Conservation (phyloP, 1,284 basidiomycete species). For the Cutaneotrichosporon sp. region DNA sequence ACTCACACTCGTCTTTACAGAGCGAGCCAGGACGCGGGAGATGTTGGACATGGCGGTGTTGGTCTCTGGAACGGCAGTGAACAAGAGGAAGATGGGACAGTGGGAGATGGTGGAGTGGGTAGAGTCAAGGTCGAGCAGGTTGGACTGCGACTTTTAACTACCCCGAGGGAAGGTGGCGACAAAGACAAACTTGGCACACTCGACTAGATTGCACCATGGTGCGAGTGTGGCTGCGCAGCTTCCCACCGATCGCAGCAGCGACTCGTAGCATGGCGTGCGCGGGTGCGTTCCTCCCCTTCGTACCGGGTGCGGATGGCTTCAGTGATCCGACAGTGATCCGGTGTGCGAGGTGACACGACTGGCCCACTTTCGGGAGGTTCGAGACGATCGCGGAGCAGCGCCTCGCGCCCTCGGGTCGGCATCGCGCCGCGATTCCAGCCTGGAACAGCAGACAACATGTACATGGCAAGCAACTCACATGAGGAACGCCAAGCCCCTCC, state of each 20-base stretch:
- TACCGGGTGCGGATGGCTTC: neutral
- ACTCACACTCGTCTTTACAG: neutral
- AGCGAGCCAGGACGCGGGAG: neutral
- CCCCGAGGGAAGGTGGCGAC: neutral
- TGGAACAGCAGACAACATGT: neutral
- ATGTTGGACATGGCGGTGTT: neutral
- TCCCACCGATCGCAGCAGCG: neutral
- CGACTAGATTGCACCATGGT: neutral
- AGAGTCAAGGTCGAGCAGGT: neutral
- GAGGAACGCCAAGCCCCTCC: neutral
- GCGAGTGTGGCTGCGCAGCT: neutral
- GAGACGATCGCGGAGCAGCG: neutral
- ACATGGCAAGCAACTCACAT: neutral
- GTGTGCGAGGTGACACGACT: neutral
- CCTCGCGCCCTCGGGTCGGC: too few relatives aligned
- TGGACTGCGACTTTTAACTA: neutral
- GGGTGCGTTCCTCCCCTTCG: neutral
- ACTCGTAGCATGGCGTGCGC: neutral
- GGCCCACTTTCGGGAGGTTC: too few relatives aligned
- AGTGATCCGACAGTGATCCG: neutral
- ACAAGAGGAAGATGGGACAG: too few relatives aligned
- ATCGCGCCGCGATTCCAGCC: too few relatives aligned
- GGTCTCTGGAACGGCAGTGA: neutral
- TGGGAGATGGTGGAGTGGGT: neutral
- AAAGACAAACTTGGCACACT: neutral